Evolutionary conservation across 768 basidiomycete species (phyloP), one percentile per base, ranked within the genome.

Genomic region (Gyrodon lividus): DNA sequence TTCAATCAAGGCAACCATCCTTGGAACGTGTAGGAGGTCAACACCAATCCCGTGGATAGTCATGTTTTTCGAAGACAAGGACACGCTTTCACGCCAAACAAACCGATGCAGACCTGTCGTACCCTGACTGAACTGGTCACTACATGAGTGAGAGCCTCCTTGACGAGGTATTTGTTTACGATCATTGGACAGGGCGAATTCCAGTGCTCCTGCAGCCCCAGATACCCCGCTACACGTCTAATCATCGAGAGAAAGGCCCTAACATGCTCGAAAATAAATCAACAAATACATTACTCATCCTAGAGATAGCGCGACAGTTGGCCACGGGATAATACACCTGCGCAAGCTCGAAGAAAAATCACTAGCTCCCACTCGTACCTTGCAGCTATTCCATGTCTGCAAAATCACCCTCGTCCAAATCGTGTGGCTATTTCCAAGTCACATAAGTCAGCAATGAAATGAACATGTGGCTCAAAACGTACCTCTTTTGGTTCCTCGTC

Each of bases 401-500:
- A 69, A 95, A 95, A 68, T 95, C 92, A 6, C 93, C 92, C 54
- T 90, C 91, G 65, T 98, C 96, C 69, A 98, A 75, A 69, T 98
- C 93, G 65, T 82, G 89, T 12, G 94, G 95, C 87, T 95, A 59
- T 58, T 37, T 34, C 39, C 24, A 23, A 64, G 56, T 54, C 43
- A 48, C 26, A 14, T 46, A 44, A 19, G 34, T 54, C 43, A 62
- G 46, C 50, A 42, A 43, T n/a, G 3, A 22, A 33, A 49, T 42
- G 20, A 2, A 4, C 43, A 35, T 37, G 49, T 13, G 28, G 38
- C 43, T 50, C 28, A 50, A 33, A 19, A 55, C 76, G 51, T 62
- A 89, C 90, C 83, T 92, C 92, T 76, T 88, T 93, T 14, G 96
- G 95, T 65, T 99, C 96, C 67, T 99, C 96, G 52, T 95, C 92